Percentiles rank a stretch among this genome's conserved stretches.
These are phyloP conservation scores for Tuber aestivum DNA, from an alignment of 495 filamentous ascomycete species.

Conservation along the genomic window DNA sequence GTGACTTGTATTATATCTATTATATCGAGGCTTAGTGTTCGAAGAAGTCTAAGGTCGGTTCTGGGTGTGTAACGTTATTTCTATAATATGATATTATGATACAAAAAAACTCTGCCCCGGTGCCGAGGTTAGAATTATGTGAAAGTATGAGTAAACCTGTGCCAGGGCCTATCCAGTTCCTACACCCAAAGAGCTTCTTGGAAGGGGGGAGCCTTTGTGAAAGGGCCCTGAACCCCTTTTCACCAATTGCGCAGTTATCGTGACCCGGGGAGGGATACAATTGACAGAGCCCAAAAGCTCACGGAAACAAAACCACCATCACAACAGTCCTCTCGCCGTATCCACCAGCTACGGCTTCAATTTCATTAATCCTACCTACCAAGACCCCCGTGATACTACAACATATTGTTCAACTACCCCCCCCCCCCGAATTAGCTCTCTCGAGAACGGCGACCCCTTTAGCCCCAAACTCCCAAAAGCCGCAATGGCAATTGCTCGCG, in stretches of 20 bases:
- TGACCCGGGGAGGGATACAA: neutral
- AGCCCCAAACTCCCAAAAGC: neutral
- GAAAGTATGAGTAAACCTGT: neutral
- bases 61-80: neutral
- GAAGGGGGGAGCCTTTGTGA: neutral
- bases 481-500: conserved; percentile 28
- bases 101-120: neutral
- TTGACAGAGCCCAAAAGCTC: neutral
- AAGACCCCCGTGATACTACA: neutral
- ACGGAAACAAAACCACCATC: neutral
- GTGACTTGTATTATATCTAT: too few relatives aligned
- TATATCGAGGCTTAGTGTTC: neutral
- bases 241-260: neutral
- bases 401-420: neutral
- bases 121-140: neutral
- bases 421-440: neutral
- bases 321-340: neutral
- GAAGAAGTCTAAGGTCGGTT: neutral
- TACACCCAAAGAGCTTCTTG: neutral
- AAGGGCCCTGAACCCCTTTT: neutral
- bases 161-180: neutral
- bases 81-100: too few relatives aligned
- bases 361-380: neutral
- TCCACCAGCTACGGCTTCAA: neutral
- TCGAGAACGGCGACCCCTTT: neutral